Evolutionary conservation across 345 rosid genomes (phyloP).

Genomic region (Pistacia vera): DNA sequence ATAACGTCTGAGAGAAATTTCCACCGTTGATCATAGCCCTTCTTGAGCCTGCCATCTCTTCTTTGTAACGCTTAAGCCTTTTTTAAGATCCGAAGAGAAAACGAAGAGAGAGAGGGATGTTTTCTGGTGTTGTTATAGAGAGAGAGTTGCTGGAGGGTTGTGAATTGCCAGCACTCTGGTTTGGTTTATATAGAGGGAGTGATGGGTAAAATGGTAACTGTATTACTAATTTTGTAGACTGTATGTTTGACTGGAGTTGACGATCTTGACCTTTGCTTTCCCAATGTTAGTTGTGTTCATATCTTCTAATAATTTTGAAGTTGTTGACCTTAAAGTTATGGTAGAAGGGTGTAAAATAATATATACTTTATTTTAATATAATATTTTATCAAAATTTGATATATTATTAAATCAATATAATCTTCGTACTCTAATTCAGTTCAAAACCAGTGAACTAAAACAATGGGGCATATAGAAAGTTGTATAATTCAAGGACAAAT

Average conservation of each 20-base stretch:
- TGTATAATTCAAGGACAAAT: not conserved
- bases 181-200: not conserved
- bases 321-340: not conserved
- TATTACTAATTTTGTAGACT: not conserved
- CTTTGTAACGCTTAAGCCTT: not conserved
- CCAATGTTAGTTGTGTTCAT: not conserved
- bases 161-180: not conserved
- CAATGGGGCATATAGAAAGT: too few relatives aligned
- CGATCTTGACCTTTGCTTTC: conserved; percentile 28
- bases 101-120: not conserved
- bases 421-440: too few relatives aligned
- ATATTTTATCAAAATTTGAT: too few relatives aligned
- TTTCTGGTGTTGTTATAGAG: too few relatives aligned
- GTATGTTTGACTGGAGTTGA: conserved; percentile 20
- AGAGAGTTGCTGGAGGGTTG: not conserved
- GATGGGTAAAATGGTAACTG: not conserved
- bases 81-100: not conserved
- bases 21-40: conserved; percentile 30
- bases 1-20: conserved; percentile 27
- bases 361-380: too few relatives aligned
- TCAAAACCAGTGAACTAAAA: too few relatives aligned
- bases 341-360: too few relatives aligned
- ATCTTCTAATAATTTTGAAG: not conserved
- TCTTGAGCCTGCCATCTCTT: conserved; percentile 42
- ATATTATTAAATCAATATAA: too few relatives aligned